Conservation (phyloP, 2,329 filamentous ascomycete genomes). For the Curvularia sp. region DNA sequence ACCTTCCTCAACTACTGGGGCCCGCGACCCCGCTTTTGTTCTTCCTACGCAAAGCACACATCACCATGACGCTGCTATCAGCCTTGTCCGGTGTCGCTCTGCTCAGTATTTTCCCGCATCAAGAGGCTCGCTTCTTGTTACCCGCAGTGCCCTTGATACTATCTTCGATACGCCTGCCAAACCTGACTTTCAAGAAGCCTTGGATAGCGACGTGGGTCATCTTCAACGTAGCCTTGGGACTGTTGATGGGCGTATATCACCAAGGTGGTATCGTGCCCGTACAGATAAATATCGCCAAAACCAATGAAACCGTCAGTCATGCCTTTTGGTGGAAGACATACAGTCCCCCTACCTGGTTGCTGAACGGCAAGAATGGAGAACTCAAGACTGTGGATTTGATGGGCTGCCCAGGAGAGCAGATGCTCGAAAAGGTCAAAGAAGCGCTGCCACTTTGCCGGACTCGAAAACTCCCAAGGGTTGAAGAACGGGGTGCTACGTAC, state of each 20-base stretch:
- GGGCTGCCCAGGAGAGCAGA: slow-evolving; percentile 67
- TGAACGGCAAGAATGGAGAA: slow-evolving; percentile 76
- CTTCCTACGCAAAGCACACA: slow-evolving; percentile 56
- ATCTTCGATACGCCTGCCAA: slow-evolving; percentile 73
- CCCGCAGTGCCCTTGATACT: slow-evolving; percentile 79
- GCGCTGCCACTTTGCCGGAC: slow-evolving; percentile 59
- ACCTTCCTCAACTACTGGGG: slow-evolving; percentile 61
- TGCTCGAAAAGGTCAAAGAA: slow-evolving; percentile 65
- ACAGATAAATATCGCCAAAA: slow-evolving; percentile 75
- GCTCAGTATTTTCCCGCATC: slow-evolving; percentile 77
- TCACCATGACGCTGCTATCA: slow-evolving; percentile 70
- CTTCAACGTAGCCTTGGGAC: slow-evolving; percentile 72
- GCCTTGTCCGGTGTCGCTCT: slow-evolving; percentile 74
- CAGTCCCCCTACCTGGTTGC: slow-evolving; percentile 79
- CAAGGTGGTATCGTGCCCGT: slow-evolving; percentile 79
- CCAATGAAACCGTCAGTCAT: slow-evolving; percentile 68
- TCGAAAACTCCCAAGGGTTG: slow-evolving; percentile 40
- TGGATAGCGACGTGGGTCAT: slow-evolving; percentile 69
- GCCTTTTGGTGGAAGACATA: slow-evolving; percentile 89
- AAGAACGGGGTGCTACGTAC: slow-evolving; percentile 62
- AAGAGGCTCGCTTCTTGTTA: slow-evolving; percentile 79
- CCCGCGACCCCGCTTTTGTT: slow-evolving; percentile 58
- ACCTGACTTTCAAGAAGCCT: slow-evolving; percentile 54
- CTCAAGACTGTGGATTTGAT: slow-evolving; percentile 76
- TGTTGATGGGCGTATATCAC: slow-evolving; percentile 82